Base-by-base conservation (phyloP, 2,329 filamentous ascomycete species). In the Rutstroemia sp. region DNA sequence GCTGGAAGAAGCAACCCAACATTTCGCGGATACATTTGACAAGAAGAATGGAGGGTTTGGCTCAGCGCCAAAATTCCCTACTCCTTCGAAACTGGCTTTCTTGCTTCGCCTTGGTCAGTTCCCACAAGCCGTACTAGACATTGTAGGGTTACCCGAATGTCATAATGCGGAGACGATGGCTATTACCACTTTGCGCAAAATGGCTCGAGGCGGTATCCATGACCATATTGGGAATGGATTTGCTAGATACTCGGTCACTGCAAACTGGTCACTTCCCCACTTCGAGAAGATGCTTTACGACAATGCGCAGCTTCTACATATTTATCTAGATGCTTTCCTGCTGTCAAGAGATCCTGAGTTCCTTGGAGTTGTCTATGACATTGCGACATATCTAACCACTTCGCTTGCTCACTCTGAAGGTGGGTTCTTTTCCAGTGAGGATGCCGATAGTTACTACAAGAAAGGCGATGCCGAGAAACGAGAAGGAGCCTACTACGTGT, bases 211-310 rank as follows among this genome's bases (percentile, higher is more conserved):
- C 19, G 86, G 84, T 14, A 83, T 88, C 52, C 80, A 88, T 60
- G 88, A 91, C 65, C 86, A 89, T 59, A 80, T 92, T 59, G 88
- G 88, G 45, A 81, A 88, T 67, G 88, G 89, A 6, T 90, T 91
- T 65, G 83, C 87, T 39, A 82, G 92, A 52, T 96, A 95, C 69
- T 95, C 90, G 14, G 87, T 95, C 7, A 97, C 92, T 0, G 77
- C 84, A 14, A 89, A 97, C 72, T 99, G 94, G 94, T 89, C 87
- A 61, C 76, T 97, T 48, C 94, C 94, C 10, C 92, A 96, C 70
- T 99, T 97, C 65, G 94, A 99, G 74, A 97, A 97, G 75, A 91
- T 97, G 80, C 81, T 96, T 9, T 91, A 90, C 54, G 94, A 97
- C 68, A 95, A 99, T 66, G 86, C 89, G 0, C 86, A 96, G 63